Conservation (phyloP, 257 asterid genomes). For the Dorcoceras hygrometricum region DNA sequence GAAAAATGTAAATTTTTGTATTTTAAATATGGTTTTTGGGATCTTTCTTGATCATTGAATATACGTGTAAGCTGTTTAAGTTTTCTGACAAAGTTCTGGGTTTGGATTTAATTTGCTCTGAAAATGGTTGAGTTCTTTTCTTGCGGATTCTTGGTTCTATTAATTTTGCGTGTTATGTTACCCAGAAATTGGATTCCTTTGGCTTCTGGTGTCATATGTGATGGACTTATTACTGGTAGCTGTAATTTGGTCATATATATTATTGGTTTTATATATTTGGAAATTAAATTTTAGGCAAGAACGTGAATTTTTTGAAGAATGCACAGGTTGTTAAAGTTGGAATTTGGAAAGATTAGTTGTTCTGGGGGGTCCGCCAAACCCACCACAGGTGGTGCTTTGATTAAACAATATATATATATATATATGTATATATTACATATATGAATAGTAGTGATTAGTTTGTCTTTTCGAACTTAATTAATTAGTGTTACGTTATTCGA, state of each 20-base stretch:
- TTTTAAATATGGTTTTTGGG: background rate
- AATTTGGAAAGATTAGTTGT: no score
- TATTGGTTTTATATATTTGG: background rate
- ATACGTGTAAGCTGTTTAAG: no score
- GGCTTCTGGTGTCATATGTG: background rate
- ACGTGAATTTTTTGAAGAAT: background rate
- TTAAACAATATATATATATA: no score
- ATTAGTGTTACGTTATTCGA: conserved; percentile 11
- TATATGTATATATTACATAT: no score
- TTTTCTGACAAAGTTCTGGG: background rate
- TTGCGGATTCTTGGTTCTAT: background rate
- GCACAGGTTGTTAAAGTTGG: conserved; percentile 2
- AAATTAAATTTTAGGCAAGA: background rate
- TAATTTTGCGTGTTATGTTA: background rate
- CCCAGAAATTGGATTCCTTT: background rate
- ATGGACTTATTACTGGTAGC: background rate
- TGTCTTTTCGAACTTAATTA: conserved; percentile 2
- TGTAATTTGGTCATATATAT: no score
- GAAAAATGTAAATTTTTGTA: no score
- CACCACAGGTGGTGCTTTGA: no score
- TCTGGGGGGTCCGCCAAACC: no score
- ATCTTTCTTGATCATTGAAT: background rate
- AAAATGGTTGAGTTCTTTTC: background rate
- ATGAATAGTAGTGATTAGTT: no score
- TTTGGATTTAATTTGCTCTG: background rate